Base-by-base conservation (phyloP, 306 rosid genomes). In the Hippophae rhamnoides region DNA sequence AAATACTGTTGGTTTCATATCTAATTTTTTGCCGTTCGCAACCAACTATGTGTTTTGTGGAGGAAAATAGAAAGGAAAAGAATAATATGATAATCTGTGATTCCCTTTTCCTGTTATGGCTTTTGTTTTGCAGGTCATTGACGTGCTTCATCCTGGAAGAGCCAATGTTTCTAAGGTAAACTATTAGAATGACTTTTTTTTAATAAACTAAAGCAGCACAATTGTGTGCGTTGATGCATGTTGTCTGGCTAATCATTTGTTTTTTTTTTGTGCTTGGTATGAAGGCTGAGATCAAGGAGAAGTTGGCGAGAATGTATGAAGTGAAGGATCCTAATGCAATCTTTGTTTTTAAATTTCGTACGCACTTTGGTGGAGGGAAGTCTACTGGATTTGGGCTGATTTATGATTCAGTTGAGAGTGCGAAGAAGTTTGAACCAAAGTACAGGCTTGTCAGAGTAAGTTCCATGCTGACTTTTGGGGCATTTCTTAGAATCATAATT, bases 311-410 rank as follows among this genome's bases (percentile, higher is more conserved):
- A 38, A 70, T 88, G 65, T 82, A 85, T 31, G 94, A 82, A 0
- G 94, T 82, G 54, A 88, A 80, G 76, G 96, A 85, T 68, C 63
- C 86, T 6, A 82, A 85, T 56, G 49, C 87, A 8, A 83, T 88
- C 40, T 88, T 88, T 46, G 94, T 85, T 54, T 88, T 82, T 79
- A 83, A 85, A 66, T 88, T 88, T 74, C 72, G 84, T 42, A 88
- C 96, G 6, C 84, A 85, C 66, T 85, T 88, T 70, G 96, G 96
- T 47, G 96, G 96, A 13, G 96, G 90, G 9, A 88, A 88, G 71
- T 82, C 89, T 9, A 88, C 89, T 6, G 96, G 87, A n/a, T 88
- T 88, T 45, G 96, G 94, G 47, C 73, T 88, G 79, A 88, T 88
- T 52, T 88, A 31, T 31, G 38, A 31, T 31, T 31, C 38, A 31